phyloP scores from a whole-genome alignment of 2,329 filamentous ascomycete genomes.

The Xylariaceae sp. region DNA sequence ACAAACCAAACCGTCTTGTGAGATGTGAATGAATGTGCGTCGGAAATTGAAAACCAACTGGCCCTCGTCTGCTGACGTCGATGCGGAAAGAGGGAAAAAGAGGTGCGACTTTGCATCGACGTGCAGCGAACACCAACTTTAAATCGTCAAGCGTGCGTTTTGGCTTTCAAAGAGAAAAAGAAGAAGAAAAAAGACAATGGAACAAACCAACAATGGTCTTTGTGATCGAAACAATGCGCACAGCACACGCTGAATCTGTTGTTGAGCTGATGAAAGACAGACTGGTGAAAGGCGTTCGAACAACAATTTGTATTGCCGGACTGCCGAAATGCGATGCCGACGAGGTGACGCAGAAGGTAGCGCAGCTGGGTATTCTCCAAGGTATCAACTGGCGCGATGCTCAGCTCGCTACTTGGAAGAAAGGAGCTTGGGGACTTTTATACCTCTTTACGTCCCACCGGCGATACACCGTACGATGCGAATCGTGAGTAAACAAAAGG shows the following conservation, averaged over 20 bases:
- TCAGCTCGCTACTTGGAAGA: slow-evolving; percentile 25
- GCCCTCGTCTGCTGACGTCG: no score
- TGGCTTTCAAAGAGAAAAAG: background rate
- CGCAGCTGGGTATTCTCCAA: background rate
- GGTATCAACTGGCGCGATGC: slow-evolving; percentile 41
- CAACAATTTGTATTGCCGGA: background rate
- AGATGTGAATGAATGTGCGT: background rate
- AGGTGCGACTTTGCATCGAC: no score
- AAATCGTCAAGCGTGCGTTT: background rate
- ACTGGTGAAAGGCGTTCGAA: background rate
- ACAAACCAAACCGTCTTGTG: background rate
- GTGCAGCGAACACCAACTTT: slow-evolving; percentile 1
- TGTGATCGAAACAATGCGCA: background rate
- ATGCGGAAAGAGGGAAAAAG: no score
- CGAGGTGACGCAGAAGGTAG: background rate
- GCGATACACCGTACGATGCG: background rate
- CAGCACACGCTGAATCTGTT: background rate
- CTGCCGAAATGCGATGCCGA: background rate
- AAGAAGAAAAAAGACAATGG: background rate
- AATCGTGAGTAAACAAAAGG: background rate
- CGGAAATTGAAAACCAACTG: background rate
- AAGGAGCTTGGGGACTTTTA: background rate
- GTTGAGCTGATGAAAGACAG: background rate
- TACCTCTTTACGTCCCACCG: no score
- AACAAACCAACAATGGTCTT: background rate